Evolutionary conservation across 306 rosid species (phyloP).

Genomic region (Macrotyloma uniflorum): DNA sequence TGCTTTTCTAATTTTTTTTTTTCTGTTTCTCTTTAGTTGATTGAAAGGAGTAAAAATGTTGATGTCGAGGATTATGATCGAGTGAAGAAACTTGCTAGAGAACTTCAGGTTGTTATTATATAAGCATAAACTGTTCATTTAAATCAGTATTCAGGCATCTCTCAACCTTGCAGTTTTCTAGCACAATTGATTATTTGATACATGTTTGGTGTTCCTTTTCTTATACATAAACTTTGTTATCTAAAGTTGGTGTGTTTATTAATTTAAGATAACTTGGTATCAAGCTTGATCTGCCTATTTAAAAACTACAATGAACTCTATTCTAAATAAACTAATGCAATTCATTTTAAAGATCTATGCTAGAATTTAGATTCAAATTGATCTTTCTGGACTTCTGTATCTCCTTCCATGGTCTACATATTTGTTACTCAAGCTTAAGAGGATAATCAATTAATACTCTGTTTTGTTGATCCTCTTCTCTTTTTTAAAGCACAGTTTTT

Average conservation of each 20-base stretch:
- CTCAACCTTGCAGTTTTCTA: slow-evolving; percentile 4
- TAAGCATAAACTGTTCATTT: not conserved
- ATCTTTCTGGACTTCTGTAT: not conserved
- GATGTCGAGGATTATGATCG: slow-evolving; percentile 82
- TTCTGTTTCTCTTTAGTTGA: slow-evolving; percentile 54
- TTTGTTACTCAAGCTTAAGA: not conserved
- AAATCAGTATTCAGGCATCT: not conserved
- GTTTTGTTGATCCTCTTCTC: not conserved
- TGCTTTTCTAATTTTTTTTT: not conserved
- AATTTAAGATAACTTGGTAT: not conserved
- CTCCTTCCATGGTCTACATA: not conserved
- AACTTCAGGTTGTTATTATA: slow-evolving; percentile 60
- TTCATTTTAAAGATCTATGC: not conserved
- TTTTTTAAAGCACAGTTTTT: not conserved
- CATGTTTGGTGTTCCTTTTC: not conserved
- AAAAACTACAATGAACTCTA: not conserved
- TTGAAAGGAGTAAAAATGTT: slow-evolving; percentile 64
- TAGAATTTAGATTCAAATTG: not conserved
- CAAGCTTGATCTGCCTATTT: not conserved
- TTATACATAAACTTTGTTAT: not conserved
- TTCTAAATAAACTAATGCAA: not conserved
- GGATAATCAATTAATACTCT: not conserved
- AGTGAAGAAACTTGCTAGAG: slow-evolving; percentile 63
- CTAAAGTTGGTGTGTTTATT: not conserved
- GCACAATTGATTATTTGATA: not conserved